phyloP scores from a whole-genome alignment of 352 stramenopile species.

The Pythium aristosporum region DNA sequence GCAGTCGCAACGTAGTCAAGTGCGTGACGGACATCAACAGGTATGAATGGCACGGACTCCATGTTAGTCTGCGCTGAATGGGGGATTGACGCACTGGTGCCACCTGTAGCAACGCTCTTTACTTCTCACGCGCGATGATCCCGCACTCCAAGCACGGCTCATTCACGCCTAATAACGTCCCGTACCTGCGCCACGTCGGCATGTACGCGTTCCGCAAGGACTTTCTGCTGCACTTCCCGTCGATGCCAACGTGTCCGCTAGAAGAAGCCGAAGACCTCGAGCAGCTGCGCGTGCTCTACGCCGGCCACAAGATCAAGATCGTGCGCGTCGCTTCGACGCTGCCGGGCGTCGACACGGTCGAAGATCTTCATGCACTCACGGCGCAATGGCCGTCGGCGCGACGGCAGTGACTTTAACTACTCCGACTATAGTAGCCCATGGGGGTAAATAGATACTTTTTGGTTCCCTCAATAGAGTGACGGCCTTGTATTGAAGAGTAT shows the following conservation, averaged over 20 bases:
- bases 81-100: neutral
- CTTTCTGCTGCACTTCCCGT: slow-evolving; percentile 71
- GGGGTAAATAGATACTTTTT: slow-evolving; percentile 2
- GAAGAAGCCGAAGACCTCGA: slow-evolving; percentile 78
- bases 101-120: slow-evolving; percentile 64
- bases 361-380: slow-evolving; percentile 58
- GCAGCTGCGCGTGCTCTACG: slow-evolving; percentile 81
- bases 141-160: slow-evolving; percentile 65
- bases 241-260: slow-evolving; percentile 47
- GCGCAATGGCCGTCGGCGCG: slow-evolving; percentile 29
- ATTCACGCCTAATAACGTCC: slow-evolving; percentile 46
- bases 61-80: neutral
- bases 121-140: slow-evolving; percentile 83
- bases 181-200: slow-evolving; percentile 74
- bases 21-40: slow-evolving; percentile 61
- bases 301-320: slow-evolving; percentile 70
- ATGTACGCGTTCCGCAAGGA: slow-evolving; percentile 80
- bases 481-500: neutral
- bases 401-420: slow-evolving; percentile 5
- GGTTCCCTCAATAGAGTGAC: neutral
- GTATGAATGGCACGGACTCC: slow-evolving; percentile 28
- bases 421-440: slow-evolving; percentile 8
- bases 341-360: slow-evolving; percentile 68
- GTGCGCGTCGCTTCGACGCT: slow-evolving; percentile 59
- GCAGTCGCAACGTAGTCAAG: slow-evolving; percentile 74